A percentile compares a stretch with the other conserved stretches of the same genome.
These are phyloP conservation scores for Amaranthus cruentus DNA, from an alignment of 148 eudicot genomes.

Conservation along the genomic window DNA sequence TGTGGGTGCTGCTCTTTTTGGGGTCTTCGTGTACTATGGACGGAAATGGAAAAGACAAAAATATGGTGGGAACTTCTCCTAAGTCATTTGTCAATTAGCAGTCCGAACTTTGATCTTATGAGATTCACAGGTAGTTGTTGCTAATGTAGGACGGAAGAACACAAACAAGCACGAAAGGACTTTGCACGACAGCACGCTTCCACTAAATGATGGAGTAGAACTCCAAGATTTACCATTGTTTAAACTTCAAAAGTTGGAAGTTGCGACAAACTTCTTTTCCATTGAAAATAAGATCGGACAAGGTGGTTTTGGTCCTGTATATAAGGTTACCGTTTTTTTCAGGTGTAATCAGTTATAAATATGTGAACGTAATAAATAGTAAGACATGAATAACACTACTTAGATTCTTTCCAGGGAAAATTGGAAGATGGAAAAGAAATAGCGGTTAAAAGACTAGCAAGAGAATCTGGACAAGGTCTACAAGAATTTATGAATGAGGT, in stretches of 20 bases:
- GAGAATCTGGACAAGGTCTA: constrained; percentile 40
- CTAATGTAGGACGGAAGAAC: too few relatives aligned
- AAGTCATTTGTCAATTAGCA: too few relatives aligned
- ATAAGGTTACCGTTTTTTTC: constrained; percentile 23
- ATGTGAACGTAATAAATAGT: background rate
- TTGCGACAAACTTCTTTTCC: constrained; percentile 33
- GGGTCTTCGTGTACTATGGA: too few relatives aligned
- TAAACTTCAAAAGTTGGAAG: constrained; percentile 19
- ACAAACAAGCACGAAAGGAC: too few relatives aligned
- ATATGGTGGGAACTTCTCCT: too few relatives aligned
- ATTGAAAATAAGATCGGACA: constrained; percentile 36
- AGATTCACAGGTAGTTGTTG: too few relatives aligned
- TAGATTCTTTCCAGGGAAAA: constrained; percentile 21
- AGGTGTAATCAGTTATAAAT: background rate
- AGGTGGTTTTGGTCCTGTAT: constrained; percentile 51
- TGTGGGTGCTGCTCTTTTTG: too few relatives aligned
- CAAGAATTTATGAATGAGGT: constrained; percentile 50
- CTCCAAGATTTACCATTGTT: constrained; percentile 31
- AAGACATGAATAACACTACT: too few relatives aligned
- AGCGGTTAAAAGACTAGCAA: constrained; percentile 43
- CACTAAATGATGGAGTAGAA: background rate
- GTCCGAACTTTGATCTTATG: too few relatives aligned
- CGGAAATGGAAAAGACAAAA: too few relatives aligned
- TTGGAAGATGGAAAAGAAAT: constrained; percentile 34
- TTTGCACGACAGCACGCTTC: background rate